These are phyloP conservation scores for Auriculariales sp. DNA, from an alignment of 768 basidiomycete genomes.

Conservation along the genomic window DNA sequence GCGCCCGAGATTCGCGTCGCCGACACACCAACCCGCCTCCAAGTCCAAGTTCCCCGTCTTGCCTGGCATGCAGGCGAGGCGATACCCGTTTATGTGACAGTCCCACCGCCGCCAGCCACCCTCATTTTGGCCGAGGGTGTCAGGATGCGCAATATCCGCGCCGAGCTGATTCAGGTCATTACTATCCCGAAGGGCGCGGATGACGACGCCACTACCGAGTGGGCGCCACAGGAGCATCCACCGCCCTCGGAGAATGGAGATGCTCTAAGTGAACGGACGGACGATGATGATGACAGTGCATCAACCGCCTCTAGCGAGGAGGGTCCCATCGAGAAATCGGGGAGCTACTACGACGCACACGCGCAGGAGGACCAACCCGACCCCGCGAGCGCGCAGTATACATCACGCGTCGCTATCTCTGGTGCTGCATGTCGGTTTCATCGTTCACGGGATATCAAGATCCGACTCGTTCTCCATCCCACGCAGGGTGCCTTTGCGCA, in stretches of 20 bases:
- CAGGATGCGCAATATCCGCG: constrained; percentile 64
- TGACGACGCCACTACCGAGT: neutral
- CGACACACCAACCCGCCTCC: constrained; percentile 49
- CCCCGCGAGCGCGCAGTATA: constrained; percentile 18
- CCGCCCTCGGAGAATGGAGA: neutral
- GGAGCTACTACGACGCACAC: constrained; percentile 16
- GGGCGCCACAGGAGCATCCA: neutral
- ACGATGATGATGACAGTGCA: neutral
- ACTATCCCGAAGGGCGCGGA: constrained; percentile 1
- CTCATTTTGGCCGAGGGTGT: constrained; percentile 57
- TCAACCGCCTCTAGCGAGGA: constrained; percentile 1
- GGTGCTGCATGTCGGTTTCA: constrained; percentile 91
- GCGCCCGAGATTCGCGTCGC: constrained; percentile 45
- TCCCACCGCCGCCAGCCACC: constrained; percentile 59
- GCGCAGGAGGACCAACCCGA: constrained; percentile 19
- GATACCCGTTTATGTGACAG: constrained; percentile 65
- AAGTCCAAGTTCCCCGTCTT: constrained; percentile 57
- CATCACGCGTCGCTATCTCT: constrained; percentile 57
- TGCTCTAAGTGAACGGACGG: neutral
- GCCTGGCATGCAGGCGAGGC: constrained; percentile 58
- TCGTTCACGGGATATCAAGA: constrained; percentile 50
- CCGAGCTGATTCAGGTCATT: constrained; percentile 55
- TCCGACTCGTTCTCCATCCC: constrained; percentile 65
- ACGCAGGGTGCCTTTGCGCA: constrained; percentile 27
- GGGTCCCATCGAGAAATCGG: constrained; percentile 7